phyloP scores from a whole-genome alignment of 1,284 basidiomycete species.

The Chalciporus sp. region DNA sequence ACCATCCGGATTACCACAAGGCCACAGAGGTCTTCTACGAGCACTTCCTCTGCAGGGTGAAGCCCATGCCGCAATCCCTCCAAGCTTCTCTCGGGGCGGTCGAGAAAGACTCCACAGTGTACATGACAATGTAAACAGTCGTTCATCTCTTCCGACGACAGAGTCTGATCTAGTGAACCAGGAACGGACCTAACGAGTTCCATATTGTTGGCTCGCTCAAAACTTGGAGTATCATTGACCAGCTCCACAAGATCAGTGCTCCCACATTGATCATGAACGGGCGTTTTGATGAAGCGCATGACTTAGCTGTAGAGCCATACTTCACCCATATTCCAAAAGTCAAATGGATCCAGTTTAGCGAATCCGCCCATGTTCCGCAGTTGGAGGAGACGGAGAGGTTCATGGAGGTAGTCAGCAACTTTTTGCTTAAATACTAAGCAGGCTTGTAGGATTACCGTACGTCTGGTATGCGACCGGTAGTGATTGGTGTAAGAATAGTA shows the following conservation, averaged over 20 bases:
- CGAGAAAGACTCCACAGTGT: slow-evolving; percentile 51
- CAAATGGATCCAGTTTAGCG: slow-evolving; percentile 50
- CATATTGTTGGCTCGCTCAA: slow-evolving; percentile 49
- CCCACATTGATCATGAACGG: slow-evolving; percentile 57
- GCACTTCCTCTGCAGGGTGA: slow-evolving; percentile 46
- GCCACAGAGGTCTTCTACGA: slow-evolving; percentile 48
- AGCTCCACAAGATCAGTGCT: slow-evolving; percentile 46
- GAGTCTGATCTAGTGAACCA: slow-evolving; percentile 19
- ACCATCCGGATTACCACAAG: slow-evolving; percentile 46
- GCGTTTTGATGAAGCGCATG: slow-evolving; percentile 51
- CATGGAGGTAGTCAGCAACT: slow-evolving; percentile 42
- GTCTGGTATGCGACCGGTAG: background rate
- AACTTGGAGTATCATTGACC: slow-evolving; percentile 48
- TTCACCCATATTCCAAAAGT: slow-evolving; percentile 47
- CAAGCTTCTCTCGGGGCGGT: slow-evolving; percentile 29
- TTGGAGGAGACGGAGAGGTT: slow-evolving; percentile 50
- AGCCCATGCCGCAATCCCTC: slow-evolving; percentile 46
- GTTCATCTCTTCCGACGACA: background rate
- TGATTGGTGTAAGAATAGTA: background rate
- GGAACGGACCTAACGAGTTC: slow-evolving; percentile 57
- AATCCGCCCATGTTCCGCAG: slow-evolving; percentile 48
- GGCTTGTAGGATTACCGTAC: background rate
- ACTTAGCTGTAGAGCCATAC: slow-evolving; percentile 45
- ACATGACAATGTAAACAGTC: slow-evolving; percentile 44
- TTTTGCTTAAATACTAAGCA: slow-evolving; percentile 26